These are phyloP conservation scores for Strigomonas culicis DNA, from an alignment of 208 protist genomes.

Conservation along the genomic window DNA sequence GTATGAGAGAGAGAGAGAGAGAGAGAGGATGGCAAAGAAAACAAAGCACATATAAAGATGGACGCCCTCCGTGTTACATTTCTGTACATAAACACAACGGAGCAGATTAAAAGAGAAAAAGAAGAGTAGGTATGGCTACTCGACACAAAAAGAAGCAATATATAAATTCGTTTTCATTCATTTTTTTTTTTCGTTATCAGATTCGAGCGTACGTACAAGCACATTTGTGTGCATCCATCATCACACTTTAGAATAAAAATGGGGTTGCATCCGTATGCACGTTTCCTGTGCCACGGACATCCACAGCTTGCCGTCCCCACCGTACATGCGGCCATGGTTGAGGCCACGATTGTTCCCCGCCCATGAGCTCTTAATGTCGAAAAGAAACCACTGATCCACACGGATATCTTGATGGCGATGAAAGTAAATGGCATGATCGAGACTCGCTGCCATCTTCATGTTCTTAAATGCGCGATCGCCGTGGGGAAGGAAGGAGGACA, in stretches of 20 bases:
- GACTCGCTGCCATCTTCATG: conserved; percentile 33
- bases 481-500: conserved; percentile 25
- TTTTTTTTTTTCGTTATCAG: too few species aligned
- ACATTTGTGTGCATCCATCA: background rate
- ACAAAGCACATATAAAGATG: too few species aligned
- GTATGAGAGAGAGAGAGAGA: too few species aligned
- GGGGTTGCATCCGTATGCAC: conserved; percentile 25
- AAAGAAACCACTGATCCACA: conserved; percentile 47
- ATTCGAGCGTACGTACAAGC: too few species aligned
- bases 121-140: background rate
- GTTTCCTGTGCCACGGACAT: conserved; percentile 48
- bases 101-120: background rate
- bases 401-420: conserved; percentile 25
- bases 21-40: too few species aligned
- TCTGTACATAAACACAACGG: background rate
- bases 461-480: conserved; percentile 16
- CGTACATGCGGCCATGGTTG: conserved; percentile 41
- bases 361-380: conserved; percentile 38
- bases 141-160: background rate
- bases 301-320: conserved; percentile 29
- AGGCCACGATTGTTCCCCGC: conserved; percentile 25
- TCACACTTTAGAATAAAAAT: conserved; percentile 21
- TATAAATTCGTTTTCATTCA: background rate
- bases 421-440: conserved; percentile 65
- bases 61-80: too few species aligned